Evolutionary conservation across 2,329 filamentous ascomycete genomes (phyloP).

Genomic region (Ceratocystis ficicola): DNA sequence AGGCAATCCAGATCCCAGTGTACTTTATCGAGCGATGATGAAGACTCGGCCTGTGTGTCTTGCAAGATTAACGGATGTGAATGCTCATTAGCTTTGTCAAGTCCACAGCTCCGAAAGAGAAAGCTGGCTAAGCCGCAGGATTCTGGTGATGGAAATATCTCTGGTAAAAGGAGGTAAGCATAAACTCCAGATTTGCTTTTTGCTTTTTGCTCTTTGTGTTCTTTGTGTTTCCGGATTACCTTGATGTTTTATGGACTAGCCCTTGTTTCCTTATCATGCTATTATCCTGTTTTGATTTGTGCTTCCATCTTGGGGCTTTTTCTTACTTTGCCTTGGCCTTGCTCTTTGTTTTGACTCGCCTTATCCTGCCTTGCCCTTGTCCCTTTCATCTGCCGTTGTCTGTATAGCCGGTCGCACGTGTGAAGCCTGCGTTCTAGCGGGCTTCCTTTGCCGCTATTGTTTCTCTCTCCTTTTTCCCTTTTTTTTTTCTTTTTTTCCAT

Average conservation of each 20-base stretch:
- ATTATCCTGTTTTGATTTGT: neutral
- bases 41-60: constrained; percentile 57
- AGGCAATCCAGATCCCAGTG: constrained; percentile 62
- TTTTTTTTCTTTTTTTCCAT: neutral
- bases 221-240: neutral
- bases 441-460: neutral
- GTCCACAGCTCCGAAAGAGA: constrained; percentile 66
- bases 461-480: neutral
- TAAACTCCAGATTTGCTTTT: constrained; percentile 3
- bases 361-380: neutral
- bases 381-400: neutral
- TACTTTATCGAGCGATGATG: constrained; percentile 56
- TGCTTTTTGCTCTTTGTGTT: neutral
- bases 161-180: constrained; percentile 59
- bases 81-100: constrained; percentile 60
- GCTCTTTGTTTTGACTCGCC: neutral
- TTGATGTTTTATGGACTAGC: neutral
- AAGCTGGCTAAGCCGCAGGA: constrained; percentile 49
- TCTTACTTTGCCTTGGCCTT: neutral
- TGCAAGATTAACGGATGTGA: constrained; percentile 68
- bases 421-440: neutral
- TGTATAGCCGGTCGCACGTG: constrained; percentile 15
- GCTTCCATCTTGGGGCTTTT: too few relatives aligned
- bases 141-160: constrained; percentile 44
- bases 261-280: neutral